These are phyloP conservation scores for Gossypium lobatum DNA, from an alignment of 441 rosid species.

Conservation along the genomic window DNA sequence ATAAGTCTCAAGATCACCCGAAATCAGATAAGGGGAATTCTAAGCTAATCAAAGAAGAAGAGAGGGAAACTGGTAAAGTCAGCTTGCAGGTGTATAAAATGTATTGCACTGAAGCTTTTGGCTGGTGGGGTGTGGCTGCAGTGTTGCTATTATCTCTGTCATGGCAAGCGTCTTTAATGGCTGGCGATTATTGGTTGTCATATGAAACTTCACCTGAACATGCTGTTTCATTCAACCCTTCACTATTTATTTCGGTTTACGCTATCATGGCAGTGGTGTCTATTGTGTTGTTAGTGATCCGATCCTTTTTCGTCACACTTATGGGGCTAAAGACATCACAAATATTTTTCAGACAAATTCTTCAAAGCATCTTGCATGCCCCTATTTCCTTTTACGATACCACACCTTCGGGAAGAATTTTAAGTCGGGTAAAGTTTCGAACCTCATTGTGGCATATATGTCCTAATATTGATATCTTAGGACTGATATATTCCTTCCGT, in stretches of 20 bases:
- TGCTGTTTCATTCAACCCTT: conserved; percentile 42
- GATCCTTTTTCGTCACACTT: conserved; percentile 51
- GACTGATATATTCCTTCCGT: conserved; percentile 8
- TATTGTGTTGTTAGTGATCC: conserved; percentile 37
- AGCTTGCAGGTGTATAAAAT: conserved; percentile 63
- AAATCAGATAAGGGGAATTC: conserved; percentile 51
- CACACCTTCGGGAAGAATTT: conserved; percentile 90
- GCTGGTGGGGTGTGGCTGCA: conserved; percentile 78
- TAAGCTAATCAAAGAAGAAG: conserved; percentile 81
- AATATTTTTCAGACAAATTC: conserved; percentile 65
- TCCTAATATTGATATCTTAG: background rate
- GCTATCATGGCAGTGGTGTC: conserved; percentile 52
- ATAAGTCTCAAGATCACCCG: conserved; percentile 36
- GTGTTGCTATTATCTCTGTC: conserved; percentile 55
- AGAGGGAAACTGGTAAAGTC: conserved; percentile 70
- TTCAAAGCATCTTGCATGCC: conserved; percentile 72
- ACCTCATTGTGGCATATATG: background rate
- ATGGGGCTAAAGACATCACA: conserved; percentile 84
- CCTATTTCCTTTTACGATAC: conserved; percentile 95
- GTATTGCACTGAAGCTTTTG: conserved; percentile 77
- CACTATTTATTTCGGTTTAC: conserved; percentile 60
- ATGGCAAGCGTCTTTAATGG: conserved; percentile 84
- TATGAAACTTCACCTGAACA: conserved; percentile 68
- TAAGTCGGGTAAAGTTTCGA: conserved; percentile 60
- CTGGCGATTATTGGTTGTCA: conserved; percentile 91